Evolutionary conservation across 2,329 filamentous ascomycete genomes (phyloP), one percentile per base, ranked within the genome.

Genomic region (Fusarium citri): DNA sequence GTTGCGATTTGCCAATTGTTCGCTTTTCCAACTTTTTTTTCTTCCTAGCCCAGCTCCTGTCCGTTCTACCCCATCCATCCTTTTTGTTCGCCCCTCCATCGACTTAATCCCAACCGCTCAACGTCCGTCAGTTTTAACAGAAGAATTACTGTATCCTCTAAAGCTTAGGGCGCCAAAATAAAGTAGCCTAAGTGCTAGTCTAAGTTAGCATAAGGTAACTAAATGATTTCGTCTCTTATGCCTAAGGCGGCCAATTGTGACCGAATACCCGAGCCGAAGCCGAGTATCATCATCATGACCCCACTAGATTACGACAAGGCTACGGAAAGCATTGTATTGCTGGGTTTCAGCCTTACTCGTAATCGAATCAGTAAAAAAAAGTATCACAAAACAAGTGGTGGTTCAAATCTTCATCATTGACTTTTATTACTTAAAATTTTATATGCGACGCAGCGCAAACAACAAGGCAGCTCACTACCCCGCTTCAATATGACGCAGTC

Each of bases 391-490:
- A 22, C 5, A 50, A 6, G 23, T 37, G 16, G 30, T 43, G 5
- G 22, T 31, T 34, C 16, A 26, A 8, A 22, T 46, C 31, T n/a
- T 26, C 25, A 50, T 31, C 37, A 11, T 57, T 12, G n/a, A 45
- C 55, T 71, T 71, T 65, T 71, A 61, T 68, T 65, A 49, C 31
- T 47, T 34, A 41, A 58, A 30, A 40, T 56, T 8, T 37, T 51
- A 41, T 48, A 2, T 71, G 53, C 48, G 28, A 43, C 16, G 30
- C 30, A 62, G 40, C 51, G 53, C n/a, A 45, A 70, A 47, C 25
- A 56, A 53, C 30, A 25, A 25, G 30, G 51, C 26, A 46, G 41
- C 47, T 40, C 30, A 62, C 30, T 55, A 34, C 46, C 43, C 37
- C 55, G 34, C 46, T 30, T 15, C 31, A 48, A 49, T 40, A 61